Evolutionary conservation across 2,329 filamentous ascomycete species (phyloP).

Genomic region (Amauroascus niger): DNA sequence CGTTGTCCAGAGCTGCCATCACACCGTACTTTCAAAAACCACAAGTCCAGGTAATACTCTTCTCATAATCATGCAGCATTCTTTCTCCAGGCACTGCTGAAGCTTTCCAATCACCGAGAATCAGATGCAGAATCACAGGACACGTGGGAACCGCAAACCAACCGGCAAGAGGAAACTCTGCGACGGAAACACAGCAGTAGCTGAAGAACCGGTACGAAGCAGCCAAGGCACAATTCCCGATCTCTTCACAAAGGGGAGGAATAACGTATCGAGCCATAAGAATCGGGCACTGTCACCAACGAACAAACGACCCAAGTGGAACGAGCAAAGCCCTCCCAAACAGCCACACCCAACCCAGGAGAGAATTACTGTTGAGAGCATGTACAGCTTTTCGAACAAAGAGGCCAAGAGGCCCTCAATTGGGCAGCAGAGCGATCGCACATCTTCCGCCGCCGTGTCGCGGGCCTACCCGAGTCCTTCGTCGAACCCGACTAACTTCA

Average conservation of each 20-base stretch:
- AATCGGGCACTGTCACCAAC: constrained; percentile 25
- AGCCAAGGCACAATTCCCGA: constrained; percentile 37
- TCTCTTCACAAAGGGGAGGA: constrained; percentile 32
- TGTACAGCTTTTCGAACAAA: constrained; percentile 45
- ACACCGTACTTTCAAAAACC: neutral
- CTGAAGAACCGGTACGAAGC: constrained; percentile 22
- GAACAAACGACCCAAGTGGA: constrained; percentile 32
- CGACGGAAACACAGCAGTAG: constrained; percentile 25
- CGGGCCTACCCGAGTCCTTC: constrained; percentile 20
- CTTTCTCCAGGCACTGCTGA: neutral
- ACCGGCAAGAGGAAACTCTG: constrained; percentile 35
- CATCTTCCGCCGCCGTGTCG: neutral
- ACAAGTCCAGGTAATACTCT: constrained; percentile 6
- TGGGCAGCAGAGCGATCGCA: constrained; percentile 26
- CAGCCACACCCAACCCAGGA: constrained; percentile 1
- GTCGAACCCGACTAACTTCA: constrained; percentile 46
- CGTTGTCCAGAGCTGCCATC: neutral
- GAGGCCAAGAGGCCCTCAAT: constrained; percentile 21
- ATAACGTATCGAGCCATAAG: constrained; percentile 18
- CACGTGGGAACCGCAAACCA: constrained; percentile 37
- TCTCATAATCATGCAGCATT: neutral
- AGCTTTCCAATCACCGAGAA: constrained; percentile 11
- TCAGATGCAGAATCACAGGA: constrained; percentile 36
- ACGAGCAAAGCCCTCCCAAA: neutral
- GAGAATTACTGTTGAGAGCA: constrained; percentile 35